phyloP scores from a whole-genome alignment of 2,329 filamentous ascomycete genomes.

The Cordyceps cateniannulata region DNA sequence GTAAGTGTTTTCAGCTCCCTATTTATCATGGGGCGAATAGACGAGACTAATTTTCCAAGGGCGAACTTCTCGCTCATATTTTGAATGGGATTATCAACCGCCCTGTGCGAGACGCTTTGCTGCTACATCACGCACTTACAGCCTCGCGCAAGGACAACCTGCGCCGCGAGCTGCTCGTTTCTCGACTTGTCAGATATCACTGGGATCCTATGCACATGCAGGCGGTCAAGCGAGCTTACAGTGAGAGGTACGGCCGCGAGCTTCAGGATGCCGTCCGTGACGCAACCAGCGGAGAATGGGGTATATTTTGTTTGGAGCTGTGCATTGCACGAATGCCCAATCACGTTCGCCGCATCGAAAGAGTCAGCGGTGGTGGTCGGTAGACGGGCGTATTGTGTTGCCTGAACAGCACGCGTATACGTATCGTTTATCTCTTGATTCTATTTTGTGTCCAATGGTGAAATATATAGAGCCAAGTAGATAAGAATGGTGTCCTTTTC shows the following conservation, averaged over 20 bases:
- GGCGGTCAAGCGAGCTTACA: conserved; percentile 72
- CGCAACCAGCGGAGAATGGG: conserved; percentile 70
- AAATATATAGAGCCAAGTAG: not conserved
- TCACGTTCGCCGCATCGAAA: conserved; percentile 48
- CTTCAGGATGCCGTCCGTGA: conserved; percentile 74
- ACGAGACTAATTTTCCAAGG: conserved; percentile 43
- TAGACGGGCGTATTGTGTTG: not conserved
- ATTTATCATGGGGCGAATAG: conserved; percentile 2
- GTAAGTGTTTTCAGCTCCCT: conserved; percentile 50
- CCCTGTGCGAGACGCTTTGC: conserved; percentile 83
- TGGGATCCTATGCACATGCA: conserved; percentile 84
- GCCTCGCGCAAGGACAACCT: conserved; percentile 63
- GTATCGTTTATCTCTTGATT: not conserved
- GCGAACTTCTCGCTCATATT: conserved; percentile 89
- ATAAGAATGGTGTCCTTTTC: not conserved
- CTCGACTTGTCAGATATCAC: conserved; percentile 79
- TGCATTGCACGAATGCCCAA: conserved; percentile 56
- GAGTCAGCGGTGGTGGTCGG: conserved; percentile 15
- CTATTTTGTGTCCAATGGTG: not conserved
- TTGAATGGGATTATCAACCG: conserved; percentile 96
- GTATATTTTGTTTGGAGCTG: conserved; percentile 66
- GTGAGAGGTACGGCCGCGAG: conserved; percentile 65
- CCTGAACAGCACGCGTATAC: not conserved
- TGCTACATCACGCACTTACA: conserved; percentile 83
- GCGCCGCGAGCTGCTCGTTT: conserved; percentile 81